Conservation (phyloP, 2,329 filamentous ascomycete genomes). For the Fusarium vanettenii region DNA sequence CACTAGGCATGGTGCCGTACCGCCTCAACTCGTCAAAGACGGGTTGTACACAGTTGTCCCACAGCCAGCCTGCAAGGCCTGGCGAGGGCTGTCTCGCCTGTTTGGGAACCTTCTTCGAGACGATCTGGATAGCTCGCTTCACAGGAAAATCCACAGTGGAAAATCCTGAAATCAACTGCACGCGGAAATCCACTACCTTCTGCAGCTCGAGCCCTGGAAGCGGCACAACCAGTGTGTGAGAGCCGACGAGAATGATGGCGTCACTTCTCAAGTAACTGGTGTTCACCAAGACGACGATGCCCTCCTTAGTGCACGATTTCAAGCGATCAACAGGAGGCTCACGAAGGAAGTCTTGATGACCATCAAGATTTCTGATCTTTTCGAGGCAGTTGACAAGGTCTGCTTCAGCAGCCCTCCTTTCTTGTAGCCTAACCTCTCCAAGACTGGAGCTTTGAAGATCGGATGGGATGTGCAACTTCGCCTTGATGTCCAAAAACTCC, state of each 20-base stretch:
- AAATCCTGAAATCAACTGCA: neutral
- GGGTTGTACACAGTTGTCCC: neutral
- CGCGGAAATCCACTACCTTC: neutral
- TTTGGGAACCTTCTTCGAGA: neutral
- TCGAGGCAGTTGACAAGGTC: neutral
- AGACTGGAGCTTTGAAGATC: neutral
- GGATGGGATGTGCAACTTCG: neutral
- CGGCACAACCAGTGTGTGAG: neutral
- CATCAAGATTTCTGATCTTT: neutral
- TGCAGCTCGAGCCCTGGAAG: neutral
- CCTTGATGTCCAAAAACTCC: neutral
- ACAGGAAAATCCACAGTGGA: neutral
- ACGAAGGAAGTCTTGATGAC: neutral
- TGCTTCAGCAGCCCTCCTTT: neutral
- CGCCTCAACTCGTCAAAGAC: neutral
- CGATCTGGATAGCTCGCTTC: neutral
- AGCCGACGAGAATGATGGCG: neutral
- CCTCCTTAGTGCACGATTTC: neutral
- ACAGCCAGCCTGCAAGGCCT: neutral
- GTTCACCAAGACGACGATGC: neutral
- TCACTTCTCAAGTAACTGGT: neutral
- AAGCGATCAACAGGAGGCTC: neutral
- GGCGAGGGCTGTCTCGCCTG: neutral
- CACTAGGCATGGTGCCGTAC: neutral
- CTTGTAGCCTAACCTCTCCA: neutral